Percentiles rank a stretch among this genome's conserved stretches.
phyloP scores from a whole-genome alignment of 495 filamentous ascomycete genomes.

The Aspergillus olivimuriae region DNA sequence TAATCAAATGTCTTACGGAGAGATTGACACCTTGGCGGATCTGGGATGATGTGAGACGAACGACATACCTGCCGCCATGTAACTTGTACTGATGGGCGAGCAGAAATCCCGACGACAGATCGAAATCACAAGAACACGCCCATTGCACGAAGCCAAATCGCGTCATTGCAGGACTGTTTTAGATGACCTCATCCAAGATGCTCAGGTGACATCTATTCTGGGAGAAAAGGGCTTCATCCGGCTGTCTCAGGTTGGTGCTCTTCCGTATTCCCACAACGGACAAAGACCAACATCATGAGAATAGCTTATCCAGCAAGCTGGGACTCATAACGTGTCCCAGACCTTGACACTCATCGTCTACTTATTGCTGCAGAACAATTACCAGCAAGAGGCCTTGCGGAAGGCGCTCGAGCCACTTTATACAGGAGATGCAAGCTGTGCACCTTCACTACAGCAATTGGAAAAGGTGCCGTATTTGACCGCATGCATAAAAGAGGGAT shows the following conservation, averaged over 20 bases:
- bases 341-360: neutral
- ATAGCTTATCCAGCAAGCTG: neutral
- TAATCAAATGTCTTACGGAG: neutral
- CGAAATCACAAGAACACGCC: neutral
- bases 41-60: constrained; percentile 2
- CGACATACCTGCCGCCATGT: neutral
- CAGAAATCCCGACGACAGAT: neutral
- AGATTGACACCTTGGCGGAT: neutral
- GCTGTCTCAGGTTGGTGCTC: neutral
- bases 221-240: neutral
- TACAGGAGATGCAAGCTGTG: constrained; percentile 7
- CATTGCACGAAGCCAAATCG: neutral
- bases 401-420: neutral
- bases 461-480: constrained; percentile 37
- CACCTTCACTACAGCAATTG: constrained; percentile 20
- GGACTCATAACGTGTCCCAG: neutral
- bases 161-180: neutral
- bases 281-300: neutral
- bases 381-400: neutral
- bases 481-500: constrained; percentile 45
- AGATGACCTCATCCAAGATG: neutral
- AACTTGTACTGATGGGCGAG: neutral
- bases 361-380: neutral
- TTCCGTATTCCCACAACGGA: neutral
- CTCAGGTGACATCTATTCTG: neutral